These are phyloP conservation scores for Sisymbrium irio DNA, from an alignment of 345 rosid genomes.

Conservation along the genomic window DNA sequence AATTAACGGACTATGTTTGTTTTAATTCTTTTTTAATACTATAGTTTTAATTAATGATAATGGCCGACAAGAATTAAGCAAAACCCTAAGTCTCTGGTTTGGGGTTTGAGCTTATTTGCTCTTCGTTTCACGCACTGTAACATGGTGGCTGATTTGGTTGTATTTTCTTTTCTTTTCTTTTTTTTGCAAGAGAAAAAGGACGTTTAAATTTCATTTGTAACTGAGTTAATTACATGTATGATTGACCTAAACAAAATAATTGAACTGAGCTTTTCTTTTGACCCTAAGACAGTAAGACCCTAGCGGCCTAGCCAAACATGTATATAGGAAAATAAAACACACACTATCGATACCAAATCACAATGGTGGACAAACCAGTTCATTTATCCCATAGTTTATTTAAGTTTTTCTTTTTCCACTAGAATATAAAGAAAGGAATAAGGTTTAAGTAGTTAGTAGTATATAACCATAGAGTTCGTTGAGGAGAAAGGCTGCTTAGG, in stretches of 20 bases:
- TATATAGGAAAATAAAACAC: not conserved
- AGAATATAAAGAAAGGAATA: too few species aligned
- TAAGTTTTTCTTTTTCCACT: too few species aligned
- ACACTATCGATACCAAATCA: too few species aligned
- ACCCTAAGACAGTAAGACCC: too few species aligned
- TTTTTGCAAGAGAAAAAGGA: not conserved
- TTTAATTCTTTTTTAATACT: not conserved
- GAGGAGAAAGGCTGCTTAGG: too few species aligned
- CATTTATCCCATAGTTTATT: too few species aligned
- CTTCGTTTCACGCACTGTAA: conserved; percentile 35
- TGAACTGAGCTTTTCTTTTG: too few species aligned
- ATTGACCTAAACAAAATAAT: not conserved
- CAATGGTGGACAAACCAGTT: too few species aligned
- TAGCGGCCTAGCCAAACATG: too few species aligned
- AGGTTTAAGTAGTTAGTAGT: too few species aligned
- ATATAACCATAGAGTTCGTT: too few species aligned
- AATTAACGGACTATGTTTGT: conserved; percentile 34
- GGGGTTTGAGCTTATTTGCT: conserved; percentile 31
- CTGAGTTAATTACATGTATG: not conserved
- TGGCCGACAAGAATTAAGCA: conserved; percentile 38
- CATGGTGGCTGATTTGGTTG: conserved; percentile 24
- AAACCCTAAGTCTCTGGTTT: conserved; percentile 34
- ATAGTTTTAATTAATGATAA: not conserved
- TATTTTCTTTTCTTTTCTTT: not conserved
- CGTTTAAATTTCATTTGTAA: not conserved